Evolutionary conservation across 805 yeast genomes (phyloP), one percentile per base, ranked within the genome.

Genomic region (Candida pseudofarinosa): DNA sequence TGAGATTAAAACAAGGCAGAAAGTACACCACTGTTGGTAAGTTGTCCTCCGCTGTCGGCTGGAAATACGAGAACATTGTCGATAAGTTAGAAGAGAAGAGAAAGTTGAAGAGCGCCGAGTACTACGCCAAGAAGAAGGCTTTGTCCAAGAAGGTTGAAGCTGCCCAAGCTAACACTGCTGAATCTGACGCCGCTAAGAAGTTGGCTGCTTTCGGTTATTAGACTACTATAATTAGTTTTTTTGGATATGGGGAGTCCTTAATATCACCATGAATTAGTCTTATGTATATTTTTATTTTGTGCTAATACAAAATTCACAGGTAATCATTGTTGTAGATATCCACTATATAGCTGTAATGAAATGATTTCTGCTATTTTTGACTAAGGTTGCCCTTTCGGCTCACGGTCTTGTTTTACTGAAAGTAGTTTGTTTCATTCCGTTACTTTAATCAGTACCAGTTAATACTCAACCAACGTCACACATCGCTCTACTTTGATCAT

Each of bases 1-100:
- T 93, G 74, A 89, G 99, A 84, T 86, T 93, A 77, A 90, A 89
- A 80, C 98, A 89, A 74, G 99, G 99, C 75, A 89, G 99, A 86
- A 93, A 93, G 80, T 93, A 85, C 96, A 88, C 97, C 77, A 88
- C 97, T 57, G 88, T 93, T 64, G 96, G 96, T 73, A 89, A 93
- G 74, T 83, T 93, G 73, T 85, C 96, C 59, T 75, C 93, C 64
- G 83, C 96, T 67, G 97, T 93, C 62, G 99, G 99, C 74, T 93
- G 99, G 99, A 93, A 90, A 79, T 93, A 93, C 95, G 95, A 90
- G 79, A 89, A 93, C 56, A 84, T 93, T 70, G 99, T 93, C 64
- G 88, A 88, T 69, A 83, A 90, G 72, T 87, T 93, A 72, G 99
- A 93, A 83, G 97, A 89, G 77, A 91, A 95, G 90, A 87, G 99